Base-by-base conservation (phyloP, 169 alveolate species). In the Plasmodium billcollinsi region DNA sequence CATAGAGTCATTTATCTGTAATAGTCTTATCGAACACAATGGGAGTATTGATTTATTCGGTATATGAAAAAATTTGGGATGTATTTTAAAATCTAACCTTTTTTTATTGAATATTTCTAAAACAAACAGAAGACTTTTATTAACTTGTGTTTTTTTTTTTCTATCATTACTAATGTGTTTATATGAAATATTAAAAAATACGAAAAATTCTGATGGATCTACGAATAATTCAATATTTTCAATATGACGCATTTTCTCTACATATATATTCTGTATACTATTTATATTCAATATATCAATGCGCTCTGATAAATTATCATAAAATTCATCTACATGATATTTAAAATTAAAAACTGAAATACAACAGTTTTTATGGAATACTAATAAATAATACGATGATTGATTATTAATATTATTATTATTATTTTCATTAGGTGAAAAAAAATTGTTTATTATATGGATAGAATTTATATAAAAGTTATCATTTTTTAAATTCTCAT, bases 151-250 rank as follows among this genome's bases (percentile, higher is more conserved):
- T 15, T n/a, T 14, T 18, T 56, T 21, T 33, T 61, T 21, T 26
- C 58, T 12, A 3, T 1, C 59, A 14, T 18, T 8, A 9, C 26
- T 29, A 15, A 3, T 33, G 9, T 5, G 47, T 29, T 54, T 39
- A 50, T 83, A 83, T 20, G 91, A 83, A 20, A 83, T 21, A 33
- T 59, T 71, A 83, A 83, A 70, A 45, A 83, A 83, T 14, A 83
- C 91, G 43, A 83, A 83, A 62, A 83, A 83, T 56, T 83, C 91
- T n/a, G 91, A 83, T 4, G 91, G 91, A 26, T 83, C 91, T 12
- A 83, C 50, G 71, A 83, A 83, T 29, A 83, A 18, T 29, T 83
- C 86, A 1, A 83, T 49, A 29, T 83, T 83, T 71, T 70, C 85
- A 3, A 83, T 83, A 49, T 62, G 33, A 2, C 54, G 8, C 5